These are phyloP conservation scores for Emericellopsis terricola DNA, from an alignment of 495 filamentous ascomycete species.

Conservation along the genomic window DNA sequence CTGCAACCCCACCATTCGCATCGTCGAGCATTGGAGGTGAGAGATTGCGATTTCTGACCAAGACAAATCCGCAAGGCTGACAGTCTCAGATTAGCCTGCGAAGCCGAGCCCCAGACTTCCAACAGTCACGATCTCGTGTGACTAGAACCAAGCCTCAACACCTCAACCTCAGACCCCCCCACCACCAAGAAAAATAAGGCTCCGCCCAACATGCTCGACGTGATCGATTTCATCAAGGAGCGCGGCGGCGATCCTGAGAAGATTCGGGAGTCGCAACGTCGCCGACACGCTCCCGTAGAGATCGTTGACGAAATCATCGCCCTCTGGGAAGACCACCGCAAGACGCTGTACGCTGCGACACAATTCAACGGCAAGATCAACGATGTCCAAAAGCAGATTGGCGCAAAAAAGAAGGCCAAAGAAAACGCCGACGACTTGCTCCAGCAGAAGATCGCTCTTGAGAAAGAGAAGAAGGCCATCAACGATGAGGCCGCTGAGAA, in stretches of 20 bases:
- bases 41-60: too few species aligned
- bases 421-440: constrained; percentile 76
- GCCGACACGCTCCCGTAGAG: constrained; percentile 59
- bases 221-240: constrained; percentile 41
- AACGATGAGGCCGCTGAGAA: constrained; percentile 58
- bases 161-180: too few species aligned
- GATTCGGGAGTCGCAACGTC: constrained; percentile 78
- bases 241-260: constrained; percentile 75
- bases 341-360: constrained; percentile 62
- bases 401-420: constrained; percentile 86
- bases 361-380: constrained; percentile 75
- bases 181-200: too few species aligned
- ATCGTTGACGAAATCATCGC: constrained; percentile 79
- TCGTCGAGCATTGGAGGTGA: too few species aligned
- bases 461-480: constrained; percentile 62
- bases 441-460: constrained; percentile 52
- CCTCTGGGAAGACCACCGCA: constrained; percentile 73
- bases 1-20: too few species aligned
- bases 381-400: constrained; percentile 73
- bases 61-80: too few species aligned
- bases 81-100: too few species aligned
- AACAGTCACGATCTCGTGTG: too few species aligned
- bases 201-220: constrained; percentile 19
- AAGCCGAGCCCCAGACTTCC: too few species aligned
- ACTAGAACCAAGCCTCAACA: too few species aligned